These are phyloP conservation scores for Nemania sp. DNA, from an alignment of 2,329 filamentous ascomycete species.

Conservation along the genomic window DNA sequence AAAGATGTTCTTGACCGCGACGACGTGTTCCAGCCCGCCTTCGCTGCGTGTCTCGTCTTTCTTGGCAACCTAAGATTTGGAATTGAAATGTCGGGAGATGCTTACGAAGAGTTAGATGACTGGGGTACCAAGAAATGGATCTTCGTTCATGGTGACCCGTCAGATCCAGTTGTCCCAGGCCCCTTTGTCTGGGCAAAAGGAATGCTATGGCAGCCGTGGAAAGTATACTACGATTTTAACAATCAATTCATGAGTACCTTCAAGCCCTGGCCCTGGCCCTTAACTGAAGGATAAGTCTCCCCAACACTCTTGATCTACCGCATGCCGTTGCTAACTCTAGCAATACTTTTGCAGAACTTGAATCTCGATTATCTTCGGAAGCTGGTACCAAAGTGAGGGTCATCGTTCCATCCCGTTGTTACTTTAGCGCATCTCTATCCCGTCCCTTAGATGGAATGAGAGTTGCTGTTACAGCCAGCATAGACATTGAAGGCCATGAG, in stretches of 20 bases:
- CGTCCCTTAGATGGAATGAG: slow-evolving; percentile 3
- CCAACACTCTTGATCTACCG: not conserved
- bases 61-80: no score
- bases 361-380: not conserved
- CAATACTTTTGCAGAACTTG: not conserved
- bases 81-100: not conserved
- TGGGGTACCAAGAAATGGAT: not conserved
- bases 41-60: not conserved
- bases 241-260: not conserved
- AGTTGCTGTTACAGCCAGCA: slow-evolving; percentile 25
- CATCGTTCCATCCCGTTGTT: not conserved
- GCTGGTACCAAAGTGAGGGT: not conserved
- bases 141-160: not conserved
- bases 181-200: not conserved
- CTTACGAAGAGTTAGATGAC: not conserved
- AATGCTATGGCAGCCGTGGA: not conserved
- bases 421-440: not conserved
- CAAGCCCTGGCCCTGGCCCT: not conserved
- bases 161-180: not conserved
- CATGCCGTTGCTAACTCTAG: not conserved
- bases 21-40: not conserved
- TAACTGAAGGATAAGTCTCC: not conserved
- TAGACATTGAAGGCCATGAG: slow-evolving; percentile 24
- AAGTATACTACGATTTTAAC: not conserved
- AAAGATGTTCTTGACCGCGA: not conserved